A percentile compares a stretch with the other conserved stretches of the same genome.
These are phyloP conservation scores for Papiliotrema terrestris DNA, from an alignment of 1,284 basidiomycete genomes.

Conservation along the genomic window DNA sequence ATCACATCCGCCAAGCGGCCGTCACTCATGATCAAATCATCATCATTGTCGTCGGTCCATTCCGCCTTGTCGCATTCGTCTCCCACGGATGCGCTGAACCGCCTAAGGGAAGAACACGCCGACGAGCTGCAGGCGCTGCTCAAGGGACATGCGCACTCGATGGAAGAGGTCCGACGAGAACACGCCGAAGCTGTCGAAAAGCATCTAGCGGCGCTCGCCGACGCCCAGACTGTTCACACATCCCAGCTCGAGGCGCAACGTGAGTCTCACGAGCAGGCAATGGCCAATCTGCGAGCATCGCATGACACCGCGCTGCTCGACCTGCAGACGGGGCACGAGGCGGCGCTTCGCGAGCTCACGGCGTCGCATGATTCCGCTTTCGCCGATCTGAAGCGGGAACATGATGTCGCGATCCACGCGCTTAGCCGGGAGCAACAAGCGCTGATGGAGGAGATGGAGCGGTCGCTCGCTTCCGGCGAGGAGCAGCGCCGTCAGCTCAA, in stretches of 20 bases:
- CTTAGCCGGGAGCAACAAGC: conserved; percentile 28
- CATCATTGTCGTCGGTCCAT: not conserved
- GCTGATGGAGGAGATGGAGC: conserved; percentile 39
- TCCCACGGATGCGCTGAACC: conserved; percentile 9
- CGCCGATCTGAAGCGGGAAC: conserved; percentile 7
- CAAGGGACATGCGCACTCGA: conserved; percentile 9
- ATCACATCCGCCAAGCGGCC: not conserved
- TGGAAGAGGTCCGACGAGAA: conserved; percentile 16
- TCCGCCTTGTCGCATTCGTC: not conserved
- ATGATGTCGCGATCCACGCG: conserved; percentile 12
- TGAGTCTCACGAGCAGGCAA: conserved; percentile 14
- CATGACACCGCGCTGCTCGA: conserved; percentile 16
- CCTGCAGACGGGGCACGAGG: conserved; percentile 14
- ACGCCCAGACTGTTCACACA: conserved; percentile 12
- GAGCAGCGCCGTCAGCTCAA: conserved; percentile 44
- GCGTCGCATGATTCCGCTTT: conserved; percentile 17
- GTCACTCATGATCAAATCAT: not conserved
- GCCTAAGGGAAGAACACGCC: conserved; percentile 28
- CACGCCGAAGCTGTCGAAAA: conserved; percentile 7
- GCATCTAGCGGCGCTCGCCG: conserved; percentile 5
- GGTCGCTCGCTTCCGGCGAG: conserved; percentile 28
- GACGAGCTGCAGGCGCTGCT: conserved; percentile 25
- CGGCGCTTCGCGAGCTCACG: conserved; percentile 16
- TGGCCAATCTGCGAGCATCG: conserved; percentile 14
- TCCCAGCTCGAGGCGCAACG: conserved; percentile 20